Evolutionary conservation across 2,329 filamentous ascomycete species (phyloP).

Genomic region (Bipolaris victoriae): DNA sequence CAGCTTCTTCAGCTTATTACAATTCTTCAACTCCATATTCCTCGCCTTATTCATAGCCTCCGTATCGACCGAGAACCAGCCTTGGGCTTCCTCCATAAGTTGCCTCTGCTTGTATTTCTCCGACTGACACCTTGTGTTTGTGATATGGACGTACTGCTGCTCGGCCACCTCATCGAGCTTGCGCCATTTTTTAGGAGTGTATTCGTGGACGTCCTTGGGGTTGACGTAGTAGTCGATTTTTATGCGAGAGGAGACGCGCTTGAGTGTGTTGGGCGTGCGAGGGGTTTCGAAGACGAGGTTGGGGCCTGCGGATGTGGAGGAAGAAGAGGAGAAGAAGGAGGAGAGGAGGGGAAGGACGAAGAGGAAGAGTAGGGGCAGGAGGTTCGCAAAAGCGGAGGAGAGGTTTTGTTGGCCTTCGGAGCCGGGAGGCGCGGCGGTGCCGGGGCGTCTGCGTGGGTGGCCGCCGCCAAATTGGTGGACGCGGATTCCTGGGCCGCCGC

Average conservation of each 20-base stretch:
- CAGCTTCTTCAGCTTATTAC: slow-evolving; percentile 61
- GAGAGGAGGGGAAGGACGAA: slow-evolving; percentile 80
- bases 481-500: slow-evolving; percentile 86
- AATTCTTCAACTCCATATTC: slow-evolving; percentile 65
- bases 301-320: slow-evolving; percentile 63
- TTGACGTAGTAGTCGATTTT: slow-evolving; percentile 86
- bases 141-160: slow-evolving; percentile 68
- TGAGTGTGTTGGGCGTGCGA: slow-evolving; percentile 72
- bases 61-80: slow-evolving; percentile 84
- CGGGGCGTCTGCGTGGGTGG: slow-evolving; percentile 75
- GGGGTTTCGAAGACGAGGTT: slow-evolving; percentile 77
- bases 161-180: slow-evolving; percentile 82
- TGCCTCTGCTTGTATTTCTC: slow-evolving; percentile 71
- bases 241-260: slow-evolving; percentile 72
- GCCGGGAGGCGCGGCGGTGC: slow-evolving; percentile 60
- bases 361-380: slow-evolving; percentile 87
- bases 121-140: slow-evolving; percentile 74
- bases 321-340: slow-evolving; percentile 68
- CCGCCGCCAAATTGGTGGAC: slow-evolving; percentile 94
- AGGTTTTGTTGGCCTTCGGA: slow-evolving; percentile 59
- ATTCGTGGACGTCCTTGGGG: slow-evolving; percentile 75
- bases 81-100: slow-evolving; percentile 77
- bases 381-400: slow-evolving; percentile 66
- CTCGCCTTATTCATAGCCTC: slow-evolving; percentile 77
- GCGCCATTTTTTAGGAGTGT: slow-evolving; percentile 70